phyloP scores from a whole-genome alignment of 75 land plant species.

The Isoetes taiwanensis region DNA sequence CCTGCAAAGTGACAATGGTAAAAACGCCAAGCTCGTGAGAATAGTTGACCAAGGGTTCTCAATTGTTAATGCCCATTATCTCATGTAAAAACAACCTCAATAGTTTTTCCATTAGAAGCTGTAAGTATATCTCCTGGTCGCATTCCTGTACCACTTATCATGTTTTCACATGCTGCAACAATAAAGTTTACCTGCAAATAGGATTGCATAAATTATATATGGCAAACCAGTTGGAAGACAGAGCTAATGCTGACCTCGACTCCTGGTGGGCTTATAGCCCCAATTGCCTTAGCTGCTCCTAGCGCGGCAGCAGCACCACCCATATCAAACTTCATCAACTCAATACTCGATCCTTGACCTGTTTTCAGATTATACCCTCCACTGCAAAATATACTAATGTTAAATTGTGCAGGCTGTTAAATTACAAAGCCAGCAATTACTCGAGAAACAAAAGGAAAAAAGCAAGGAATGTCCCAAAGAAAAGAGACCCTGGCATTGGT shows the following conservation, averaged over 20 bases:
- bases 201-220: background rate
- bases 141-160: slow-evolving; percentile 10
- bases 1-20: background rate
- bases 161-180: slow-evolving; percentile 10
- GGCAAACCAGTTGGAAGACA: background rate
- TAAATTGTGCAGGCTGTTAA: too few species aligned
- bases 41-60: background rate
- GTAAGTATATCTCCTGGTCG: slow-evolving; percentile 11
- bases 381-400: slow-evolving; percentile 48
- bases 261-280: slow-evolving; percentile 12
- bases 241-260: slow-evolving; percentile 12
- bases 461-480: too few species aligned
- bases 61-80: background rate
- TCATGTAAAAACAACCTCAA: background rate
- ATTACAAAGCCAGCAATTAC: too few species aligned
- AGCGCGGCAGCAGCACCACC: slow-evolving; percentile 13
- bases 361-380: slow-evolving; percentile 98
- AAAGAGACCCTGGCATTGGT: too few species aligned
- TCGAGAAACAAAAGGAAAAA: too few species aligned
- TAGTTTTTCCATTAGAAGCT: slow-evolving; percentile 11
- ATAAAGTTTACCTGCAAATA: slow-evolving; percentile 8
- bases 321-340: slow-evolving; percentile 24
- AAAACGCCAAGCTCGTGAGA: background rate
- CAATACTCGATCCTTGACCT: slow-evolving; percentile 55
- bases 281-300: slow-evolving; percentile 19